These are phyloP conservation scores for Solanum rostratum DNA, from an alignment of 257 asterid genomes.

Conservation along the genomic window DNA sequence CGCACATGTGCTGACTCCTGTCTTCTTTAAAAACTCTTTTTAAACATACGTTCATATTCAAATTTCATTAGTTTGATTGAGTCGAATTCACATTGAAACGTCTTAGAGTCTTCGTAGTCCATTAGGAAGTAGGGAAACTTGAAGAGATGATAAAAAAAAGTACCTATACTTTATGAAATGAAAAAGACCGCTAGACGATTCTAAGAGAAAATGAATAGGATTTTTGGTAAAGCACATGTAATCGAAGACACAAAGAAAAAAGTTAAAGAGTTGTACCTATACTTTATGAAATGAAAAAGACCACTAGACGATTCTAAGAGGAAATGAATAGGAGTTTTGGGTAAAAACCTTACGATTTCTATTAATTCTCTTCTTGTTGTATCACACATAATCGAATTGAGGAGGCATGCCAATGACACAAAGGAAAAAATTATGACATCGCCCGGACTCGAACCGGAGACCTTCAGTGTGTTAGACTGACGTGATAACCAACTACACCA, in stretches of 20 bases:
- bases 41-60: neutral
- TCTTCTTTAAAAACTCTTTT: neutral
- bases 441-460: slow-evolving; percentile 80
- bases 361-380: too few relatives aligned
- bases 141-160: neutral
- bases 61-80: neutral
- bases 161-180: neutral
- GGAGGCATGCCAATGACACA: neutral
- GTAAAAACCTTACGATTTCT: too few relatives aligned
- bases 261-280: neutral
- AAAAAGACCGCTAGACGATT: neutral
- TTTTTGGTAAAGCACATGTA: too few relatives aligned
- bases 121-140: neutral
- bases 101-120: neutral
- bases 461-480: slow-evolving; percentile 92
- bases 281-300: neutral
- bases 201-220: too few relatives aligned
- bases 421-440: slow-evolving; percentile 19
- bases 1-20: neutral
- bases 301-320: too few relatives aligned
- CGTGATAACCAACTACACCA: slow-evolving; percentile 93
- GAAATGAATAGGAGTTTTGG: too few relatives aligned
- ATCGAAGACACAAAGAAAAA: too few relatives aligned
- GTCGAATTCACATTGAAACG: neutral
- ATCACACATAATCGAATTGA: neutral